Evolutionary conservation across 495 filamentous ascomycete species (phyloP).

Genomic region (Cryomyces minteri): DNA sequence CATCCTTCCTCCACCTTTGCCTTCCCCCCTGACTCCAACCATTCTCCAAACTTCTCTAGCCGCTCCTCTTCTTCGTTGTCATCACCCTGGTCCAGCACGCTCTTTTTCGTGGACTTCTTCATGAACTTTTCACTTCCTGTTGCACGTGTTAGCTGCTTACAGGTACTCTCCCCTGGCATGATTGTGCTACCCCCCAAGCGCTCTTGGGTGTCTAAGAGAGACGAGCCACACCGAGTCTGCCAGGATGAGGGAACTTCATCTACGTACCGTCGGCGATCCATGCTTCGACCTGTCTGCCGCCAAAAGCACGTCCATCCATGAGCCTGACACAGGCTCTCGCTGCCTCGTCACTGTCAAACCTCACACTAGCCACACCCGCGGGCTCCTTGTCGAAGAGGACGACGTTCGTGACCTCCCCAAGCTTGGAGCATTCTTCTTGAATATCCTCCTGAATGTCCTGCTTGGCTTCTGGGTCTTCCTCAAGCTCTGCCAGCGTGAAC

Average conservation of each 20-base stretch:
- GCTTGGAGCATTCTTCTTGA: constrained; percentile 69
- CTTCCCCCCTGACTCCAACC: constrained; percentile 1
- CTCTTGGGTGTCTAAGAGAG: no score
- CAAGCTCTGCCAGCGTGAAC: constrained; percentile 77
- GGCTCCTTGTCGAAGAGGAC: constrained; percentile 73
- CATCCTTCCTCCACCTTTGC: no score
- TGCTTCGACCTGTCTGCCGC: constrained; percentile 52
- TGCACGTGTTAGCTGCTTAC: no score
- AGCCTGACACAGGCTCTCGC: constrained; percentile 55
- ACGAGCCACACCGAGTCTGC: no score
- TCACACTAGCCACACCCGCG: constrained; percentile 75
- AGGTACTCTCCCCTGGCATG: no score
- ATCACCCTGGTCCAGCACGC: constrained; percentile 21
- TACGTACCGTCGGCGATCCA: constrained; percentile 48
- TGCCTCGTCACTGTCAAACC: constrained; percentile 48
- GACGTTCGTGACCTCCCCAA: constrained; percentile 80
- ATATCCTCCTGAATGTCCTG: constrained; percentile 92
- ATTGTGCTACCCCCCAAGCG: no score
- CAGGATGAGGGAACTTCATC: no score
- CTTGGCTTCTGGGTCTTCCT: constrained; percentile 64
- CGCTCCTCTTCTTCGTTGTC: constrained; percentile 19
- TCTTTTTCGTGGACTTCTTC: constrained; percentile 35
- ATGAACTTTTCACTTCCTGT: constrained; percentile 43
- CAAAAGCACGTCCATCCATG: constrained; percentile 74
- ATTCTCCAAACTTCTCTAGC: constrained; percentile 17